Evolutionary conservation across 2,329 filamentous ascomycete species (phyloP).

Genomic region (Tothia fuscella): DNA sequence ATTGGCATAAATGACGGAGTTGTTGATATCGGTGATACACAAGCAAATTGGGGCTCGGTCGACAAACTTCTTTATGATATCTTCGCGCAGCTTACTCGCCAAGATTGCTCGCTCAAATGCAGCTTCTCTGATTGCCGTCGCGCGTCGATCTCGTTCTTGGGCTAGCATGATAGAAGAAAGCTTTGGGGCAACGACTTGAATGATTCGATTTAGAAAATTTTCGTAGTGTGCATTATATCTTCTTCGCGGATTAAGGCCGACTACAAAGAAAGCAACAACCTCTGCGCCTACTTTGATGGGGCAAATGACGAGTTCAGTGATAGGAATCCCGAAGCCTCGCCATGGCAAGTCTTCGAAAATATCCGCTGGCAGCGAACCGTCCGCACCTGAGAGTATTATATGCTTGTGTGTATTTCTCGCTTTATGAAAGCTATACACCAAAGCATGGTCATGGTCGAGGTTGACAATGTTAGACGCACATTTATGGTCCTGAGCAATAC

Average conservation of each 20-base stretch:
- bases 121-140: background rate
- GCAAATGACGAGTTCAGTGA: background rate
- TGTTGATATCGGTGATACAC: constrained; percentile 34
- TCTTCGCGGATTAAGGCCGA: constrained; percentile 4
- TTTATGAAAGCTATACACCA: no score
- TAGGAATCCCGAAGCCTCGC: constrained; percentile 1
- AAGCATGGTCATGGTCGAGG: no score
- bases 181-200: background rate
- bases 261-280: background rate
- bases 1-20: constrained; percentile 1
- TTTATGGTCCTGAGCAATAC: no score
- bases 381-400: background rate
- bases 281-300: background rate
- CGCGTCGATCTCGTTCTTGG: background rate
- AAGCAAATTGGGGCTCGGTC: constrained; percentile 45
- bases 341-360: background rate
- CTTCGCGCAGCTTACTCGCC: background rate
- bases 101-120: background rate
- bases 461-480: no score
- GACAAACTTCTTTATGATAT: constrained; percentile 4
- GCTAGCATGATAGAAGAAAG: background rate
- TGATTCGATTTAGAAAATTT: background rate
- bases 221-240: constrained; percentile 1
- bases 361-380: background rate
- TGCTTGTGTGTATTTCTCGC: no score